Conservation (phyloP, 805 yeast genomes). For the Spathaspora girioi region DNA sequence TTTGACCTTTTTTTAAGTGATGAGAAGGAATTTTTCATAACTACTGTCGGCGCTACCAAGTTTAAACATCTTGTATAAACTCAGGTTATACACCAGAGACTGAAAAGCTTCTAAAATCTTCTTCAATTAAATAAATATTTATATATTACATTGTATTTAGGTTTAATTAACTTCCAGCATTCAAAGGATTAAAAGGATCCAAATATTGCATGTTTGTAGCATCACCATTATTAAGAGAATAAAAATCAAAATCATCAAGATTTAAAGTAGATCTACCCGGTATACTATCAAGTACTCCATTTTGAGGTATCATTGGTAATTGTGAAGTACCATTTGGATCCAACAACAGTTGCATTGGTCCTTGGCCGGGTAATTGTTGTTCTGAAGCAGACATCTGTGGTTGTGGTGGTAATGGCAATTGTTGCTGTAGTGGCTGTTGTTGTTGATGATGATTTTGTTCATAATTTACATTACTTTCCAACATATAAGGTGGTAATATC, state of each 20-base stretch:
- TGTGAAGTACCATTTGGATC: constrained; percentile 14
- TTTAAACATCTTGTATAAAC: too few species aligned
- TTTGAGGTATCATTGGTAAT: constrained; percentile 8
- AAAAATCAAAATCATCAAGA: constrained; percentile 18
- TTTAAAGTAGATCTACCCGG: neutral
- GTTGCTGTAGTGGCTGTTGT: neutral
- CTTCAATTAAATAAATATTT: neutral
- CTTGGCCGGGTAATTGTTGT: neutral
- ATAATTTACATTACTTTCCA: constrained; percentile 25
- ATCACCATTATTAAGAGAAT: constrained; percentile 12
- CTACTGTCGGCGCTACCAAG: neutral
- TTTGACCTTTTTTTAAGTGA: neutral
- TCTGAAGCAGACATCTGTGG: neutral
- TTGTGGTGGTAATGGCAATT: neutral
- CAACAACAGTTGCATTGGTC: constrained; percentile 9
- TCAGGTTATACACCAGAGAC: too few species aligned
- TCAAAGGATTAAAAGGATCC: constrained; percentile 19
- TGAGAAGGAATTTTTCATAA: neutral
- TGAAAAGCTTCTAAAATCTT: too few species aligned
- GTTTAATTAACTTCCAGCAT: constrained; percentile 2
- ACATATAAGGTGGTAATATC: constrained; percentile 82
- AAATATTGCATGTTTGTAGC: constrained; percentile 16
- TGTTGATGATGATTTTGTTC: neutral
- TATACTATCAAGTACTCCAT: neutral
- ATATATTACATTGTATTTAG: neutral